phyloP scores from a whole-genome alignment of 2,329 filamentous ascomycete species.

The Clarireedia hainanense region DNA sequence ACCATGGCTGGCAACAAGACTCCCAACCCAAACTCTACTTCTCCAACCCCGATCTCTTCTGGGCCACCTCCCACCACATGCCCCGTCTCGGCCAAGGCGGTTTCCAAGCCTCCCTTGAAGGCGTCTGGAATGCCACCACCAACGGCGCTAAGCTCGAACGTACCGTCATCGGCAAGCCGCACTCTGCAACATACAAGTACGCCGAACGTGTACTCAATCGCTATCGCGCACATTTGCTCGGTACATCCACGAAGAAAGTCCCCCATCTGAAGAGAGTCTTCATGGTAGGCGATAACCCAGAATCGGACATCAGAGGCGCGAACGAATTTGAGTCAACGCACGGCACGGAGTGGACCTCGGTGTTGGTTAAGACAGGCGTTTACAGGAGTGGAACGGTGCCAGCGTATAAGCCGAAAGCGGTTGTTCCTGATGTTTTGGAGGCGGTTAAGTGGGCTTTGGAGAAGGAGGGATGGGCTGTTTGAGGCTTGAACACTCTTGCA shows the following conservation, averaged over 20 bases:
- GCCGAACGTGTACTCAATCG: conserved; percentile 66
- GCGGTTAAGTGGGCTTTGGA: conserved; percentile 72
- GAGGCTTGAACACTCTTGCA: too few relatives aligned
- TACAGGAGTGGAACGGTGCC: conserved; percentile 51
- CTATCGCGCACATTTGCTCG: conserved; percentile 38
- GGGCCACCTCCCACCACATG: conserved; percentile 77
- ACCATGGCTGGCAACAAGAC: conserved; percentile 75
- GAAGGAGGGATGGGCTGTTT: conserved; percentile 28
- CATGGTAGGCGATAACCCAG: conserved; percentile 89
- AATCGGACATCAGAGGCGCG: conserved; percentile 83
- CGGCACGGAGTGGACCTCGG: conserved; percentile 67
- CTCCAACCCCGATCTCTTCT: conserved; percentile 83
- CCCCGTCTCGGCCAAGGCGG: conserved; percentile 87
- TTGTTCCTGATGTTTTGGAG: conserved; percentile 66
- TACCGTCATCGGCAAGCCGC: conserved; percentile 77
- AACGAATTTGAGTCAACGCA: conserved; percentile 62
- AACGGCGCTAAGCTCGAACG: conserved; percentile 50
- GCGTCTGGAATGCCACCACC: conserved; percentile 70
- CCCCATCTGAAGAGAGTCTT: conserved; percentile 66
- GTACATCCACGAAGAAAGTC: conserved; percentile 17
- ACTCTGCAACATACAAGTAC: conserved; percentile 68
- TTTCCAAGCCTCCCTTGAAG: conserved; percentile 74
- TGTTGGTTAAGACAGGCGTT: conserved; percentile 76
- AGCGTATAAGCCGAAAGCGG: conserved; percentile 51
- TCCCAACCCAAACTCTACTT: conserved; percentile 77